These are phyloP conservation scores for Hanseniaspora jakobsenii DNA, from an alignment of 805 yeast genomes.

Conservation along the genomic window DNA sequence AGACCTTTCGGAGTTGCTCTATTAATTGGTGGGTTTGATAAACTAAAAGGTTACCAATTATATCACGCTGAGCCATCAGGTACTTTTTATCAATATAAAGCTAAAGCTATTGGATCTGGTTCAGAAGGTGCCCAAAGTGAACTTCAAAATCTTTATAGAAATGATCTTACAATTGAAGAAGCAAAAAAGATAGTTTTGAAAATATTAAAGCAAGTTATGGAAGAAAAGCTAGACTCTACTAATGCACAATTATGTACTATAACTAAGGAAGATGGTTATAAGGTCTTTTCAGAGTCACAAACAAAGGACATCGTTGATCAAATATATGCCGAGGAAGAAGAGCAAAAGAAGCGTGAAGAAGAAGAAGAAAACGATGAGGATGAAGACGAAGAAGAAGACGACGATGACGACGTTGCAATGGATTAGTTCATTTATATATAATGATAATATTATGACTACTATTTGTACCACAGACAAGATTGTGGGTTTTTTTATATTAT, in stretches of 20 bases:
- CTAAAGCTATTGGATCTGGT: constrained; percentile 98
- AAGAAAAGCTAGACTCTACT: constrained; percentile 87
- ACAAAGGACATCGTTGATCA: constrained; percentile 69
- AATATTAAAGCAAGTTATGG: constrained; percentile 95
- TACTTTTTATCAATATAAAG: constrained; percentile 92
- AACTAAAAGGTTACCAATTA: constrained; percentile 87
- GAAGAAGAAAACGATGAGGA: constrained; percentile 63
- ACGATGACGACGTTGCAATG: constrained; percentile 25
- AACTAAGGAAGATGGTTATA: constrained; percentile 74
- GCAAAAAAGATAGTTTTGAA: constrained; percentile 84
- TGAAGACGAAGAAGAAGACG: constrained; percentile 14
- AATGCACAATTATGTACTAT: constrained; percentile 93
- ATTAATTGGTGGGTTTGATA: constrained; percentile 86
- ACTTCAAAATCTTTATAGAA: constrained; percentile 90
- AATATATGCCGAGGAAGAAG: constrained; percentile 58
- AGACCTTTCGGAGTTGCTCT: constrained; percentile 98
- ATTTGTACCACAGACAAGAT: too few species aligned
- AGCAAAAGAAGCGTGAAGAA: constrained; percentile 42
- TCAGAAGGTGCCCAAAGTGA: constrained; percentile 99
- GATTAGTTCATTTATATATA: too few species aligned
- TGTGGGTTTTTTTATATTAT: too few species aligned
- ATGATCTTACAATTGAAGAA: constrained; percentile 77
- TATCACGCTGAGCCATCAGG: constrained; percentile 99
- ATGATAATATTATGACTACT: too few species aligned
- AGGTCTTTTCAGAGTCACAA: constrained; percentile 69